phyloP scores from a whole-genome alignment of 805 yeast species.

The Sugiyamaella lignohabitans region DNA sequence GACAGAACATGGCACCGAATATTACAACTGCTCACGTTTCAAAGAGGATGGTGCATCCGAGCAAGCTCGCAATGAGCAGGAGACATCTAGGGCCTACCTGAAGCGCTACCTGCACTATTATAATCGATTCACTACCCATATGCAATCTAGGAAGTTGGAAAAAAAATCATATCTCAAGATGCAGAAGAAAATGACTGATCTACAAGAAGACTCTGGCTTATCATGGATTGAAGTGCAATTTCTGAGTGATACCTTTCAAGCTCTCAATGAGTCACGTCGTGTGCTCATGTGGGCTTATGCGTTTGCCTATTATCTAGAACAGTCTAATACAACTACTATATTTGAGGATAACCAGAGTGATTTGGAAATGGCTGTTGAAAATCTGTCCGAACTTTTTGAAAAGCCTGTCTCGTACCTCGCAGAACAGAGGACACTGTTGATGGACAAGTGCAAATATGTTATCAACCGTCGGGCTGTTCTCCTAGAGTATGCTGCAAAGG shows the following conservation, averaged over 20 bases:
- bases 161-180: constrained; percentile 54
- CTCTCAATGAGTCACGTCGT: constrained; percentile 60
- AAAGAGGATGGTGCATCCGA: constrained; percentile 37
- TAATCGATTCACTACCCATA: constrained; percentile 68
- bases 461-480: constrained; percentile 36
- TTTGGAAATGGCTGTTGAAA: constrained; percentile 61
- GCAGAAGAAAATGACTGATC: constrained; percentile 52
- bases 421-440: constrained; percentile 33
- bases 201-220: constrained; percentile 58
- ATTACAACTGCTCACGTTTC: constrained; percentile 60
- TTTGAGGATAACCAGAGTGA: constrained; percentile 67
- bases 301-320: constrained; percentile 59
- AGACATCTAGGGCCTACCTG: constrained; percentile 43
- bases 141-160: constrained; percentile 69
- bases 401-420: constrained; percentile 32
- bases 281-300: constrained; percentile 89
- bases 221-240: constrained; percentile 90
- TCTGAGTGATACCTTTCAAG: constrained; percentile 62
- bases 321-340: constrained; percentile 48
- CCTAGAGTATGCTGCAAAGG: constrained; percentile 40
- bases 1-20: constrained; percentile 57
- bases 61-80: constrained; percentile 33
- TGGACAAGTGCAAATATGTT: constrained; percentile 41
- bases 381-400: constrained; percentile 55
- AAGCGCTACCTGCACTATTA: constrained; percentile 69